These are phyloP conservation scores for Isochrysis galbana DNA, from an alignment of 78 protist genomes.

Conservation along the genomic window DNA sequence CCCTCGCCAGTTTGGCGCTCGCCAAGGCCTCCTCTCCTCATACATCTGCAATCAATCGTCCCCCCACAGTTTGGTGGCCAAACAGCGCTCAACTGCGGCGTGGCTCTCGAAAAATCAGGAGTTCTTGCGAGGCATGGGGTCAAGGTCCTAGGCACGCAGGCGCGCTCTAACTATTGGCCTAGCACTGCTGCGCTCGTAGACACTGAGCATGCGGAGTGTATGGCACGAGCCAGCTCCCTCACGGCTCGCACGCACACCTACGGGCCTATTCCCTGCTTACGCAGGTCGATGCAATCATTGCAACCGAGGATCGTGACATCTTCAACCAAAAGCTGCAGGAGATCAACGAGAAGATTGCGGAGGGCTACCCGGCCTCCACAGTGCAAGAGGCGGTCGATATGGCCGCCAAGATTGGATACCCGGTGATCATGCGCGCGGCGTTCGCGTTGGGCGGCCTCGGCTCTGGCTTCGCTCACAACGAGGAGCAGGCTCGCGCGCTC, in stretches of 20 bases:
- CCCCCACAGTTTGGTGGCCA: conserved; percentile 98
- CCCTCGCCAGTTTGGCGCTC: too few species aligned
- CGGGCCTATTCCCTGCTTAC: too few species aligned
- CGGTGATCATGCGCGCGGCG: conserved; percentile 90
- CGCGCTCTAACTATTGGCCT: too few species aligned
- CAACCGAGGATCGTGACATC: conserved; percentile 94
- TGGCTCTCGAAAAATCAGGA: conserved; percentile 54
- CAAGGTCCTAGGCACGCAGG: conserved; percentile 61
- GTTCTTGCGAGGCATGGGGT: conserved; percentile 62
- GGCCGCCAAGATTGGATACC: conserved; percentile 74
- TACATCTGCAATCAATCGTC: too few species aligned
- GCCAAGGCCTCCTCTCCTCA: too few species aligned
- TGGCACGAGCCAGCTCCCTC: too few species aligned
- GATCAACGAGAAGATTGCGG: conserved; percentile 83
- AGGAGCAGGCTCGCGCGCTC: conserved; percentile 59
- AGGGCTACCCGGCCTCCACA: conserved; percentile 85
- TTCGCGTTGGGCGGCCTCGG: conserved; percentile 96
- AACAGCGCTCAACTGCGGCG: conserved; percentile 96
- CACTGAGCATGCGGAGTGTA: too few species aligned
- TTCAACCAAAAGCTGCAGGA: conserved; percentile 73
- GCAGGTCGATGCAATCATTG: conserved; percentile 79
- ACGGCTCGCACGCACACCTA: too few species aligned
- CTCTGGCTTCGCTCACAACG: conserved; percentile 87
- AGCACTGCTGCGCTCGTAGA: too few species aligned
- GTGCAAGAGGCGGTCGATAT: conserved; percentile 66